phyloP scores from a whole-genome alignment of 345 rosid genomes.

The Schrenkiella parvula region DNA sequence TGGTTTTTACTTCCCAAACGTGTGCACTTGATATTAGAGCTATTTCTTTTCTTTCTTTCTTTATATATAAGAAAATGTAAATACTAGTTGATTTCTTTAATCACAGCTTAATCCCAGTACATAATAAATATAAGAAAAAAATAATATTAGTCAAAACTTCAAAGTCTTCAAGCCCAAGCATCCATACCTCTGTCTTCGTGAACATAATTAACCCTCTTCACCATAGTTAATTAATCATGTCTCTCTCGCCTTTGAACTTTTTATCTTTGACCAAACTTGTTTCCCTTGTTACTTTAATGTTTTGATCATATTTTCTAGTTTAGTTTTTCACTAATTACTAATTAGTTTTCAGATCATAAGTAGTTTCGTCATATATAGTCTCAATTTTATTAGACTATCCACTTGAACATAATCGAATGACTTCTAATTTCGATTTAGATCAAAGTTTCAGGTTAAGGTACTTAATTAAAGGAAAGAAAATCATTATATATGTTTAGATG shows the following conservation, averaged over 20 bases:
- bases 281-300: not conserved
- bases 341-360: not conserved
- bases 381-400: not conserved
- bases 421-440: not conserved
- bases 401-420: not conserved
- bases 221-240: conserved; percentile 16
- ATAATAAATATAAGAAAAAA: not conserved
- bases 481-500: not conserved
- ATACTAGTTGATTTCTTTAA: conserved; percentile 1
- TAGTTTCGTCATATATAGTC: not conserved
- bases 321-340: not conserved
- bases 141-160: conserved; percentile 22
- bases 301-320: not conserved
- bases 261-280: conserved; percentile 10
- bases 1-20: conserved; percentile 31
- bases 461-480: not conserved
- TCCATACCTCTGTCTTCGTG: conserved; percentile 32
- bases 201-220: conserved; percentile 18
- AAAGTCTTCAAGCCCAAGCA: conserved; percentile 35
- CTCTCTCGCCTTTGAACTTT: conserved; percentile 14
- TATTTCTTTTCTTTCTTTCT: not conserved
- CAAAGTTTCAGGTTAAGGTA: not conserved
- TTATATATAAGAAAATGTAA: not conserved
- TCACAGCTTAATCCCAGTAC: conserved; percentile 3
- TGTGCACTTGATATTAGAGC: conserved; percentile 33